Evolutionary conservation across 768 basidiomycete genomes (phyloP), one percentile per base, ranked within the genome.

Genomic region (Phylloporus sp.): DNA sequence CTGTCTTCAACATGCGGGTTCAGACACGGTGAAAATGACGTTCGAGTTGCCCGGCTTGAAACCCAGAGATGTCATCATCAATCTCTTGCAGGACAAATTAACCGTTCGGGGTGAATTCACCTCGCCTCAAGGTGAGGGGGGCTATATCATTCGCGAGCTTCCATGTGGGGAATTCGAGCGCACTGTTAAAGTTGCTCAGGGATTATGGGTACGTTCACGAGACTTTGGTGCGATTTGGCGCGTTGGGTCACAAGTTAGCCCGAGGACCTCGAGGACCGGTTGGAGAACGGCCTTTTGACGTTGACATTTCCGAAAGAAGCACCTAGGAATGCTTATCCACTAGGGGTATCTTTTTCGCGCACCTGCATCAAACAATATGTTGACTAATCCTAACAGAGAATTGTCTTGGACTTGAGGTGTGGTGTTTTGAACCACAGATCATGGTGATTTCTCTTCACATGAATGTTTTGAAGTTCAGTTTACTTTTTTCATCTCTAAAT

Each of bases 241-340:
- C 1, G 17, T 18, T 38, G 15, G 43, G 8, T 0, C 5, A 2
- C 13, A 11, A 0, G 37, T 4, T 37, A 77, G 73, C 58, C 63
- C 5, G 66, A 73, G 23, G 66, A 74, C 15, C 70, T 79, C 48
- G 72, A 70, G 45, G 76, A 76, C 0, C 59, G 54, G 24, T 70
- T 78, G 69, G 68, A 71, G 35, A 55, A 75, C 26, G 76, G 75
- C 5, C 51, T 80, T 8, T 51, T 79, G 46, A 66, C 62, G 0
- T 65, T 78, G 29, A 71, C 62, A 9, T 78, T 76, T 65, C 77
- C 73, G 7, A 74, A 70, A 59, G 57, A n/a, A n/a, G n/a, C n/a
- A n/a, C n/a, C n/a, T n/a, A n/a, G n/a, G n/a, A n/a, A n/a, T n/a
- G n/a, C n/a, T n/a, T n/a, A n/a, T n/a, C n/a, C n/a, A n/a, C n/a